A percentile compares a stretch with the other conserved stretches of the same genome.
phyloP scores from a whole-genome alignment of 1,284 basidiomycete genomes.

The Cryptococcus deneoformans region DNA sequence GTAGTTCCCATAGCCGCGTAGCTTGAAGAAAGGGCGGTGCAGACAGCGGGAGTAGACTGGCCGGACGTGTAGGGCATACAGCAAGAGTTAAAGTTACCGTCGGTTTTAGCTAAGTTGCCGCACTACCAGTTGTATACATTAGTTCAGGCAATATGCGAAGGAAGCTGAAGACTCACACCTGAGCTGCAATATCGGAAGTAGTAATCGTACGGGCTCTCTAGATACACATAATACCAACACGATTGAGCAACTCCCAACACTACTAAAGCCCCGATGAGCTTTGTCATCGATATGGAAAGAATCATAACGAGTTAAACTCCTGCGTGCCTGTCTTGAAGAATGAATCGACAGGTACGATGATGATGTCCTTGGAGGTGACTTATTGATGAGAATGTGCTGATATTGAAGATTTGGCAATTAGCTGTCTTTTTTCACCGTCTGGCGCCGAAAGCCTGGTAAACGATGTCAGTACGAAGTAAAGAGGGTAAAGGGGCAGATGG shows the following conservation, averaged over 20 bases:
- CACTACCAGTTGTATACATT: slow-evolving; percentile 4
- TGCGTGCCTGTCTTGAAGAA: too few relatives aligned
- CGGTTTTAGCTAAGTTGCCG: slow-evolving; percentile 6
- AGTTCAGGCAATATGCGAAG: neutral
- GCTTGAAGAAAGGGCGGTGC: slow-evolving; percentile 5
- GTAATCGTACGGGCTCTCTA: slow-evolving; percentile 18
- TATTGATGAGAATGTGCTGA: too few relatives aligned
- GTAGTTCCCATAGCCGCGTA: slow-evolving; percentile 7
- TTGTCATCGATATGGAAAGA: slow-evolving; percentile 4
- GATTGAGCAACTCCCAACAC: slow-evolving; percentile 14
- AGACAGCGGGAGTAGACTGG: slow-evolving; percentile 13
- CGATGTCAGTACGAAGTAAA: too few relatives aligned
- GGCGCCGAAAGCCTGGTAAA: too few relatives aligned
- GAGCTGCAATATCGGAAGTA: slow-evolving; percentile 13
- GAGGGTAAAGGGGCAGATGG: too few relatives aligned
- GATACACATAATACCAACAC: slow-evolving; percentile 20
- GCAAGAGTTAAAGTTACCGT: slow-evolving; percentile 15
- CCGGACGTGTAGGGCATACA: slow-evolving; percentile 17
- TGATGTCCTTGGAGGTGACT: too few relatives aligned
- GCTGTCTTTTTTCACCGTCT: too few relatives aligned
- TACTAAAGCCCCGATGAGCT: slow-evolving; percentile 9
- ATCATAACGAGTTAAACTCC: slow-evolving; percentile 3
- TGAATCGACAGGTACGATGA: too few relatives aligned
- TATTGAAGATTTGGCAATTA: too few relatives aligned
- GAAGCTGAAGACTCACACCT: slow-evolving; percentile 11